Percentiles rank a stretch among this genome's conserved stretches.
Evolutionary conservation across 805 yeast genomes (phyloP).

Genomic region (Grigorovia yakushimaensis): DNA sequence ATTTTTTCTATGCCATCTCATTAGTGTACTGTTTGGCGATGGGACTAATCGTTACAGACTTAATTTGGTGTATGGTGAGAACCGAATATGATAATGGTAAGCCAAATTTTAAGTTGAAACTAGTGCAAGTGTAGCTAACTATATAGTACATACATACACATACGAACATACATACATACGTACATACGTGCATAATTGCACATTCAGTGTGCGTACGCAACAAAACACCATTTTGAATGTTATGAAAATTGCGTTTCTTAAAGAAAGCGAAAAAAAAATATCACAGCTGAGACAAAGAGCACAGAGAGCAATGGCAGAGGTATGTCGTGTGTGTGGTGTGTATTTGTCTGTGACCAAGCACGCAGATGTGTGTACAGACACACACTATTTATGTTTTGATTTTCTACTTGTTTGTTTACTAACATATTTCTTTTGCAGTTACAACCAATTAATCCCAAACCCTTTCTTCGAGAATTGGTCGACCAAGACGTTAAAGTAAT

Average conservation of each 20-base stretch:
- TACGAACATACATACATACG: background rate
- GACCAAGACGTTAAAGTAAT: slow-evolving; percentile 64
- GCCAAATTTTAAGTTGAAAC: slow-evolving; percentile 29
- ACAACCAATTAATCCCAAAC: slow-evolving; percentile 76
- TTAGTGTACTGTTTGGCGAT: slow-evolving; percentile 68
- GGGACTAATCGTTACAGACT: slow-evolving; percentile 59
- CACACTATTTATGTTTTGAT: background rate
- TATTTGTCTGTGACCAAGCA: too few species aligned
- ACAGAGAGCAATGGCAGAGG: too few species aligned
- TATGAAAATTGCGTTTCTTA: too few species aligned
- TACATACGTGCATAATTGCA: background rate
- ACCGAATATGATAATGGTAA: slow-evolving; percentile 49
- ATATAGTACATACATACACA: background rate
- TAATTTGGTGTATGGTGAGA: slow-evolving; percentile 70
- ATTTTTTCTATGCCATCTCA: slow-evolving; percentile 91
- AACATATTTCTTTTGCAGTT: slow-evolving; percentile 23
- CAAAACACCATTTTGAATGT: too few species aligned
- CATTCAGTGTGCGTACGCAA: too few species aligned
- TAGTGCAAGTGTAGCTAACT: slow-evolving; percentile 38
- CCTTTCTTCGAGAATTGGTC: slow-evolving; percentile 72
- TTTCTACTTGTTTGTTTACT: background rate
- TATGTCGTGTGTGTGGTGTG: too few species aligned
- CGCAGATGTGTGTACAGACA: background rate
- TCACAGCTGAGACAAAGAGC: too few species aligned
- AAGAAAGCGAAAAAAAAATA: too few species aligned